A percentile compares a stretch with the other conserved stretches of the same genome.
phyloP scores from a whole-genome alignment of 805 yeast species.

The Yarrowia sp. region DNA sequence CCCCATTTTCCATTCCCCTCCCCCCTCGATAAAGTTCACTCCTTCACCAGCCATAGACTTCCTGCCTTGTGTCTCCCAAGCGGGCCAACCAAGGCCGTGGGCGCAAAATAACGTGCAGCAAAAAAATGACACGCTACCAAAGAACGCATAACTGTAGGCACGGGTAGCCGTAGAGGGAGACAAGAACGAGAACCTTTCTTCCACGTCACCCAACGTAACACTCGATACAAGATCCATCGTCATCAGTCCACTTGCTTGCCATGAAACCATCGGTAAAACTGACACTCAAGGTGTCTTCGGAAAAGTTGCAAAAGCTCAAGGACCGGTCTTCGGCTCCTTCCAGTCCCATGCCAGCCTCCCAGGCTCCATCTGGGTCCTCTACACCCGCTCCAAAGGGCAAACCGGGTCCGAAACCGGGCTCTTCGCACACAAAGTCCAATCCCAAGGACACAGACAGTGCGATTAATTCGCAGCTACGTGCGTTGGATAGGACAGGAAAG shows the following conservation, averaged over 20 bases:
- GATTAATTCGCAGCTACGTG: slow-evolving; percentile 50
- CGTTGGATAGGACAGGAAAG: slow-evolving; percentile 55
- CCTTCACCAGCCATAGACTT: no score
- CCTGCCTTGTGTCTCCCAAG: no score
- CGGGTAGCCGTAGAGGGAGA: no score
- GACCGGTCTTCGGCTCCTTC: slow-evolving; percentile 36
- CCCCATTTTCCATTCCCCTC: no score
- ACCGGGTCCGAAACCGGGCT: slow-evolving; percentile 35
- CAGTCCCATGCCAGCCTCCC: slow-evolving; percentile 21
- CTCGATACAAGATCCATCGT: no score
- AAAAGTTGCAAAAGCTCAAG: slow-evolving; percentile 41
- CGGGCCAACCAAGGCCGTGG: not conserved
- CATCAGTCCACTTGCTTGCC: no score
- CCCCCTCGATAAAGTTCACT: not conserved
- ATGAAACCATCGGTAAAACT: slow-evolving; percentile 34
- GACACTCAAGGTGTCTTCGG: slow-evolving; percentile 41
- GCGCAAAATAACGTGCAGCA: slow-evolving; percentile 27
- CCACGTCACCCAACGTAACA: not conserved
- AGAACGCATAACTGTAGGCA: not conserved
- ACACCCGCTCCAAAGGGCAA: slow-evolving; percentile 39
- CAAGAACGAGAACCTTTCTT: no score
- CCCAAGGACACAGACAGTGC: slow-evolving; percentile 46
- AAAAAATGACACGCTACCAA: not conserved
- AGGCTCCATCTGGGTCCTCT: slow-evolving; percentile 23
- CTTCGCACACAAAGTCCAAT: slow-evolving; percentile 40